A percentile compares a stretch with the other conserved stretches of the same genome.
These are phyloP conservation scores for Arthrocladium fulminans DNA, from an alignment of 2,329 filamentous ascomycete genomes.

Conservation along the genomic window DNA sequence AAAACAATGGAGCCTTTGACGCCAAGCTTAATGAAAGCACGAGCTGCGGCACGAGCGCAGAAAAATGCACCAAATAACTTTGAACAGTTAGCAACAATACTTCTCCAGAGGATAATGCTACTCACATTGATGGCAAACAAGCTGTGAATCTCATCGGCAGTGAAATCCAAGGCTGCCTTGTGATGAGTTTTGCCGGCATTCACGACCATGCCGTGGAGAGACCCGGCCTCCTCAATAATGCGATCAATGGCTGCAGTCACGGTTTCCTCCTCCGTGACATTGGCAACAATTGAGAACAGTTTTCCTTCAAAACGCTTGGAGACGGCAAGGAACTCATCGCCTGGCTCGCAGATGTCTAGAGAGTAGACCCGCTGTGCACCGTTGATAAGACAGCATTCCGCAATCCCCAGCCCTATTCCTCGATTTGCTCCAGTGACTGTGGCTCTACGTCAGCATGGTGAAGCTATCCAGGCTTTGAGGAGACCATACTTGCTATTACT, in stretches of 20 bases:
- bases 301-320: constrained; percentile 33
- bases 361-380: constrained; percentile 38
- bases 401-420: constrained; percentile 40
- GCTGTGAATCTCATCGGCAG: constrained; percentile 38
- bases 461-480: neutral
- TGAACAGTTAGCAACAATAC: constrained; percentile 6
- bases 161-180: constrained; percentile 44
- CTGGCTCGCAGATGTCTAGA: constrained; percentile 38
- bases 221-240: constrained; percentile 37
- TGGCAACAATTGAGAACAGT: constrained; percentile 35
- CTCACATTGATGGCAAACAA: constrained; percentile 36
- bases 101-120: constrained; percentile 2
- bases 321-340: constrained; percentile 35
- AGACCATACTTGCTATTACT: constrained; percentile 27
- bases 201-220: constrained; percentile 42
- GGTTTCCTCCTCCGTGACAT: constrained; percentile 41
- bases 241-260: constrained; percentile 38
- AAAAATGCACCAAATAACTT: constrained; percentile 39
- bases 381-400: constrained; percentile 40
- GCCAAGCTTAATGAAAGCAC: constrained; percentile 38
- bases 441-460: neutral
- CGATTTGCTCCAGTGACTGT: constrained; percentile 31
- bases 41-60: constrained; percentile 34
- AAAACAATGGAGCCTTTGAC: constrained; percentile 41
- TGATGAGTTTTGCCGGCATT: constrained; percentile 47